Percentiles rank a stretch among this genome's conserved stretches.
These are phyloP conservation scores for Rhinocladiella mackenziei DNA, from an alignment of 2,329 filamentous ascomycete species.

Conservation along the genomic window DNA sequence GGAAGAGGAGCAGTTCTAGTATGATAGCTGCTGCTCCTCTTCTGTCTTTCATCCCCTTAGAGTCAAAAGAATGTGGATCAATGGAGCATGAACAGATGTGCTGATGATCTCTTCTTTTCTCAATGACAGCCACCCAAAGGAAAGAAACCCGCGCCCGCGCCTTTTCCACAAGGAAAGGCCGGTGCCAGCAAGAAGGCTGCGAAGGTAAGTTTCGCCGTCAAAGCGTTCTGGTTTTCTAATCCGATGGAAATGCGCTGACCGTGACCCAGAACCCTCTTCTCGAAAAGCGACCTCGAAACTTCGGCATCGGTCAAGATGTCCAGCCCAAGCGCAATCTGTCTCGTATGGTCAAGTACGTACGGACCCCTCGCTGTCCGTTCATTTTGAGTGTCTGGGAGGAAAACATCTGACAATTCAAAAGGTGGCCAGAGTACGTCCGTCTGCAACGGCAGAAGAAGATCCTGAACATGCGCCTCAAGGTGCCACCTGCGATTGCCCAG, in stretches of 20 bases:
- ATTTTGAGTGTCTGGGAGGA: too few relatives aligned
- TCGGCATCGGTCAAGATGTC: slow-evolving; percentile 97
- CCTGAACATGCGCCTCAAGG: slow-evolving; percentile 97
- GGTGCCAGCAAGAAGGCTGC: slow-evolving; percentile 81
- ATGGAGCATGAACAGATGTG: slow-evolving; percentile 72
- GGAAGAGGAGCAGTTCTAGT: too few relatives aligned
- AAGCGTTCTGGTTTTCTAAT: too few relatives aligned
- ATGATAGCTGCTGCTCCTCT: slow-evolving; percentile 9
- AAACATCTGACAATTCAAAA: slow-evolving; percentile 8
- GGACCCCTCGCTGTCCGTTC: neutral
- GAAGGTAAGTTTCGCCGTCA: slow-evolving; percentile 84
- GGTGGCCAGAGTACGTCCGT: slow-evolving; percentile 96
- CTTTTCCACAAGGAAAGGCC: slow-evolving; percentile 93
- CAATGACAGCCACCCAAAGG: slow-evolving; percentile 99
- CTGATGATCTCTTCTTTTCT: slow-evolving; percentile 97
- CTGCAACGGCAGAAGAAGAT: slow-evolving; percentile 95
- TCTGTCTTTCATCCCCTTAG: slow-evolving; percentile 60
- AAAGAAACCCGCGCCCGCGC: slow-evolving; percentile 97
- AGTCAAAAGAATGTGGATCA: slow-evolving; percentile 70
- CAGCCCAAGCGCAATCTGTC: slow-evolving; percentile 93
- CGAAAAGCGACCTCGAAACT: slow-evolving; percentile 97
- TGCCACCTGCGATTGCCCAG: slow-evolving; percentile 93
- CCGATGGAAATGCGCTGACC: slow-evolving; percentile 5
- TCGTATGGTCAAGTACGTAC: slow-evolving; percentile 80
- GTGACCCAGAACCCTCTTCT: slow-evolving; percentile 85